Base-by-base conservation (phyloP, 306 rosid genomes). In the Cajanus cajan region DNA sequence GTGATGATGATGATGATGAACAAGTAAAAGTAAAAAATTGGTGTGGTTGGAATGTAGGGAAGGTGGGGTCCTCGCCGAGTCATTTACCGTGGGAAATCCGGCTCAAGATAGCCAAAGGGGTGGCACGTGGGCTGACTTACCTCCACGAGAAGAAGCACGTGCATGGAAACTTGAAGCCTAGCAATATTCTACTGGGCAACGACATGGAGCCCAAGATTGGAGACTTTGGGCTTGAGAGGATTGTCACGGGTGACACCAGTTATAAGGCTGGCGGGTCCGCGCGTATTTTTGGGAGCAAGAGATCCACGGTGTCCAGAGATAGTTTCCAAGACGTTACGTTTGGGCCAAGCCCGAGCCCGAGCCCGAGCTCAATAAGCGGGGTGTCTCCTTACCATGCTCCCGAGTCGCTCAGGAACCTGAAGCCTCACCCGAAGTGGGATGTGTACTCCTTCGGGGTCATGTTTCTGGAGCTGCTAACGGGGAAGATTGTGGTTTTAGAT, bases 61-160 rank as follows among this genome's bases (percentile, higher is more conserved):
- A 95, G 66, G 92, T 87, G 77, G 98, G 99, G 10, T 90, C 98
- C 10, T 93, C 99, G 15, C 99, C 98, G n/a, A 91, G 94, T 78
- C 98, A 91, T 88, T 83, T 95, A 41, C 99, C 98, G 0, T 95
- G 99, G 99, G 99, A 93, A 44, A 44, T 88, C 0, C 68, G 98
- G 89, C 85, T 93, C 37, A 91, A 84, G 87, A 91, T 95, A 72
- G 99, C 96, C 0, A 93, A 82, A 80, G 99, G 99, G 31, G 88
- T 95, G 73, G 98, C 98, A 43, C 98, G 99, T 83, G 99, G 99
- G 54, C 90, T 93, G 0, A 73, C 90, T 7, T 90, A 91, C 74
- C 98, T 95, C 74, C 99, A 95, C 61, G 99, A 95, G 44, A 95
- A 95, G 91, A 95, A 95, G 86, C 98, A 95, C 82, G 97, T 95